These are phyloP conservation scores for Hypoxylon fragiforme DNA, from an alignment of 495 filamentous ascomycete species.

Conservation along the genomic window DNA sequence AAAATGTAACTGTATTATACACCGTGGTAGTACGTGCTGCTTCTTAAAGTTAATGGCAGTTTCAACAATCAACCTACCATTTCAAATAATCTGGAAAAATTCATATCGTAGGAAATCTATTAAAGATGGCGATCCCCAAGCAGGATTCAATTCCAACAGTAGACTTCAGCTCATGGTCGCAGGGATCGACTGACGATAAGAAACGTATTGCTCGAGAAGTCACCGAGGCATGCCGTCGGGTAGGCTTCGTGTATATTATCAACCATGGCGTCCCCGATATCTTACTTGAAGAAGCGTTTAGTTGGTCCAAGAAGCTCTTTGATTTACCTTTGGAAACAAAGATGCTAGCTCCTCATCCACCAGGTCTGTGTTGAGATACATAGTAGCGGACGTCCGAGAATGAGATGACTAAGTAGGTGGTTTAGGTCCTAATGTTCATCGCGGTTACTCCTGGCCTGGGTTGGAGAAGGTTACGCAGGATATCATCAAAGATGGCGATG, in stretches of 20 bases:
- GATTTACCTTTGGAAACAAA: slow-evolving; percentile 42
- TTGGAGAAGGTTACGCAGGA: slow-evolving; percentile 67
- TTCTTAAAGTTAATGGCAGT: no score
- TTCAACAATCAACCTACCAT: no score
- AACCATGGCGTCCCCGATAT: slow-evolving; percentile 56
- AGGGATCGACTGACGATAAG: slow-evolving; percentile 38
- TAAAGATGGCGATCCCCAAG: not conserved
- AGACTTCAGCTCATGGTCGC: slow-evolving; percentile 50
- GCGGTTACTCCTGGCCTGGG: slow-evolving; percentile 68
- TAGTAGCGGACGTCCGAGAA: not conserved
- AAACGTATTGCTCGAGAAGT: slow-evolving; percentile 52
- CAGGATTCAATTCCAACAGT: slow-evolving; percentile 53
- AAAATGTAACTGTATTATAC: no score
- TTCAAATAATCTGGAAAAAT: no score
- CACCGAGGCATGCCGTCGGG: slow-evolving; percentile 55
- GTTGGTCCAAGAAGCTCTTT: slow-evolving; percentile 51
- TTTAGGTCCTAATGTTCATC: slow-evolving; percentile 46
- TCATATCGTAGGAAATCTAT: not conserved
- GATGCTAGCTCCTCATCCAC: slow-evolving; percentile 63
- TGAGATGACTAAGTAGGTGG: not conserved
- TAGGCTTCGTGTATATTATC: slow-evolving; percentile 63
- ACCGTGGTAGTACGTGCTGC: no score
- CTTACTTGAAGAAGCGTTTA: slow-evolving; percentile 57
- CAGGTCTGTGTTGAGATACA: slow-evolving; percentile 45
- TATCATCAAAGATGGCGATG: slow-evolving; percentile 54